Percentiles rank a stretch among this genome's conserved stretches.
These are phyloP conservation scores for Chaetomium globosum DNA, from an alignment of 2,329 filamentous ascomycete genomes.

Conservation along the genomic window DNA sequence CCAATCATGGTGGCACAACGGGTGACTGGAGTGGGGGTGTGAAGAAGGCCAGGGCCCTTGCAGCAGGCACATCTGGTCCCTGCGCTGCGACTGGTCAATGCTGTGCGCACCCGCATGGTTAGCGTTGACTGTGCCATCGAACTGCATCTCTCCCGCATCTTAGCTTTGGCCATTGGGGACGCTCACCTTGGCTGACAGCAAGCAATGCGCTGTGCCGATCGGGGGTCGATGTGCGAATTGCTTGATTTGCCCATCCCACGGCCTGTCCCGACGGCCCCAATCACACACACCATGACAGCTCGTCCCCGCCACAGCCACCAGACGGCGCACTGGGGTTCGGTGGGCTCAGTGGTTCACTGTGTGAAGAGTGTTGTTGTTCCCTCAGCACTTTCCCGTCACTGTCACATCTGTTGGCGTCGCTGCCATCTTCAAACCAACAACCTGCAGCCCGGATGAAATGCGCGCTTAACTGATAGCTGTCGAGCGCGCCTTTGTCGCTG, in stretches of 20 bases:
- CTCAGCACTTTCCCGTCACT: slow-evolving; percentile 12
- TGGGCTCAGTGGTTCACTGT: slow-evolving; percentile 3
- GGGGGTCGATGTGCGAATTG: slow-evolving; percentile 17
- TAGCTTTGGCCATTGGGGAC: slow-evolving; percentile 11
- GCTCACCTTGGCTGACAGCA: slow-evolving; percentile 13
- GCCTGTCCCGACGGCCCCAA: slow-evolving; percentile 31
- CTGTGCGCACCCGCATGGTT: slow-evolving; percentile 30
- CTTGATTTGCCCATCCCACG: slow-evolving; percentile 17
- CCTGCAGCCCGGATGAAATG: slow-evolving; percentile 14
- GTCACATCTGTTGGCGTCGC: slow-evolving; percentile 30
- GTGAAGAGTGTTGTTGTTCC: not conserved
- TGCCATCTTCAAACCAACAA: slow-evolving; percentile 10
- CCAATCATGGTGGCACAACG: slow-evolving; percentile 21
- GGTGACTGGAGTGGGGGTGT: slow-evolving; percentile 12
- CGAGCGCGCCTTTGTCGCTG: slow-evolving; percentile 5
- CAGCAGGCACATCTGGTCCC: slow-evolving; percentile 20
- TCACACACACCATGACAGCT: slow-evolving; percentile 11
- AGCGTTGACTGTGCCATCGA: slow-evolving; percentile 23
- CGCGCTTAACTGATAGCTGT: slow-evolving; percentile 26
- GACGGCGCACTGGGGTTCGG: not conserved
- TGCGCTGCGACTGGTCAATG: slow-evolving; percentile 28
- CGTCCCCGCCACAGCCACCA: slow-evolving; percentile 11
- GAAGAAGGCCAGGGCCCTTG: slow-evolving; percentile 31
- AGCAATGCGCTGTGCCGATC: slow-evolving; percentile 12
- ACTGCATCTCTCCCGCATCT: slow-evolving; percentile 24